phyloP scores from a whole-genome alignment of 495 filamentous ascomycete genomes.

The Lentithecium fluviatile region DNA sequence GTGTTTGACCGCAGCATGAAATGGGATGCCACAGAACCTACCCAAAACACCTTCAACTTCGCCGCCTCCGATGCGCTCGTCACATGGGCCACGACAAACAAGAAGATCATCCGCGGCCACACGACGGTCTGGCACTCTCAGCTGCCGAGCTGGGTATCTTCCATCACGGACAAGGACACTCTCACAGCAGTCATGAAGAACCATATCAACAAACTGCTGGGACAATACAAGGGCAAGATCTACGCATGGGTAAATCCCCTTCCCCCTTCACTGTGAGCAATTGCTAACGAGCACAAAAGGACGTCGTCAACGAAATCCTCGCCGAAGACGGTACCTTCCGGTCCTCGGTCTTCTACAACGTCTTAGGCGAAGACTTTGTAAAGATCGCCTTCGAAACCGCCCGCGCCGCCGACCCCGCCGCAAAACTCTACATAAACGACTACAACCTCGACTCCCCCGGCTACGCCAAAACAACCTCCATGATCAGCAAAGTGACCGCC shows the following conservation, averaged over 20 bases:
- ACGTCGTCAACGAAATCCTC: conserved; percentile 71
- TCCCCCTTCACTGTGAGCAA: too few species aligned
- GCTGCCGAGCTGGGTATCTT: conserved; percentile 59
- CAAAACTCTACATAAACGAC: conserved; percentile 68
- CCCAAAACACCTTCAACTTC: conserved; percentile 53
- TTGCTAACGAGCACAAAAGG: conserved; percentile 34
- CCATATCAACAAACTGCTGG: conserved; percentile 58
- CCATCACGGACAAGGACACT: conserved; percentile 50
- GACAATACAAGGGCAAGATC: conserved; percentile 63
- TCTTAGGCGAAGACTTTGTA: conserved; percentile 58
- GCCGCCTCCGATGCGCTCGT: conserved; percentile 56
- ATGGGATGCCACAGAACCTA: conserved; percentile 55
- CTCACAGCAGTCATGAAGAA: conserved; percentile 57
- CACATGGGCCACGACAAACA: conserved; percentile 57
- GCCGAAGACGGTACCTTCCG: conserved; percentile 61
- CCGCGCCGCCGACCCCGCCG: conserved; percentile 55
- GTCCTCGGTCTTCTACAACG: conserved; percentile 56
- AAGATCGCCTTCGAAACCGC: conserved; percentile 63
- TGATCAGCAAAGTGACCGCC: conserved; percentile 63
- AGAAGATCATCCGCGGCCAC: conserved; percentile 61
- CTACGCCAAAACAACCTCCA: conserved; percentile 59
- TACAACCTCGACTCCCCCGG: conserved; percentile 55
- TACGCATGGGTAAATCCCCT: conserved; percentile 49
- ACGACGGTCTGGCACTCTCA: conserved; percentile 65
- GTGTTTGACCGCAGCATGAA: conserved; percentile 51